Base-by-base conservation (phyloP, 2,329 filamentous ascomycete genomes). In the Lecanicillium sp. region DNA sequence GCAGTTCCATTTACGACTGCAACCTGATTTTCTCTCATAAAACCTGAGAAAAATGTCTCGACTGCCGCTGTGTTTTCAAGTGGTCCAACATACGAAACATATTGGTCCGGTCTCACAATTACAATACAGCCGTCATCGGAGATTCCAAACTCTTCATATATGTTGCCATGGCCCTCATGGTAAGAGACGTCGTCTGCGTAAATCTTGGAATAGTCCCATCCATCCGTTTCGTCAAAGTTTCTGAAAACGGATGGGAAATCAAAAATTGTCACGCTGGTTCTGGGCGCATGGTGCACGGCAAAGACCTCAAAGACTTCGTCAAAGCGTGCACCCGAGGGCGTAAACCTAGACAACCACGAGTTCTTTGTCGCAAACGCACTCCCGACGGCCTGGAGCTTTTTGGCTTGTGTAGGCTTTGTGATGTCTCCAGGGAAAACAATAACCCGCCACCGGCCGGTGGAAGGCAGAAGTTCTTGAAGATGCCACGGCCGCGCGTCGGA, bases 81-180 rank as follows among this genome's bases (percentile, higher is more conserved):
- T 13, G 59, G 54, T 1, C 59, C 59, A 2, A 68, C 46, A 49
- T 59, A 62, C 2, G 55, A 69, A 22, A 85, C 71, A 56, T 86
- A 79, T 52, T 82, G 78, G 61, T 87, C 83, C 3, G 82, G 83
- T 35, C 83, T 58, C 2, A 79, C 61, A 2, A 80, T 60, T 1
- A 83, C 70, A 4, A 78, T 59, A 44, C 74, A 77, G 0, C 81
- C 81, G 15, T 58, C 56, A 38, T 70, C 60, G 14, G 47, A 53
- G 46, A 87, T 63, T 0, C 78, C 81, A 41, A 79, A 81, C 4
- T 66, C 67, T 40, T 69, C 60, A 49, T 84, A 77, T 0, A 67
- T 64, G 8, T 64, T 48, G 0, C 70, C 71, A 38, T 69, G 57
- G 0, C 69, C 70, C 49, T 77, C 69, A 44, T 77, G 66, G 51